Evolutionary conservation across 305 asterid genomes (phyloP), one percentile per base, ranked within the genome.

Genomic region (Caryopteris hybrid): DNA sequence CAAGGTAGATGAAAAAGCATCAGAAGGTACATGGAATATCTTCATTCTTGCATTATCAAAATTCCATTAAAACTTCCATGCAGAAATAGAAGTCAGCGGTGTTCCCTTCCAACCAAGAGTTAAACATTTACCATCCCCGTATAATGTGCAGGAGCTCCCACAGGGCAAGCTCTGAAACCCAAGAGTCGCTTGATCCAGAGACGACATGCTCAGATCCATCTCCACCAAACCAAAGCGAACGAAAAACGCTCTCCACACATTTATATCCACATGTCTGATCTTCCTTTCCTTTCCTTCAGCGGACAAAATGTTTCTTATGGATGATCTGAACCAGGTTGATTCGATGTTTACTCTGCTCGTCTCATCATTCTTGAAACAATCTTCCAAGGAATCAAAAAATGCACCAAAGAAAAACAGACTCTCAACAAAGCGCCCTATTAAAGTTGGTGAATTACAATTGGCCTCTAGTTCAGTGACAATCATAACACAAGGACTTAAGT

Each of bases 101-200:
- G 85, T 82, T 46, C 90, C 90, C 66, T 82, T 88, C 92, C 95
- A 85, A 5, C 90, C 85, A 36, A 88, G 50, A 6, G 56, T 71
- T 41, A 85, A 73, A 66, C 84, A 64, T 51, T 82, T 80, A 6
- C 77, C 86, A 64, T 82, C 81, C 76, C 18, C 67, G 36, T 72
- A 80, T 3, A 79, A 53, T 1, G 87, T 70, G 69, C 83, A 88
- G 11, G 71, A 81, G 50, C 67, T 76, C 39, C 83, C 78, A 68
- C 75, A 67, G 5, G 63, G 54, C 25, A 70, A 77, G 14, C 70
- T 78, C 63, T 65, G 70, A 16, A 72, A 78, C 75, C 79, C 74
- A 22, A 86, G 27, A 5, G 48, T 75, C 33, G 85, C 87, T 68
- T 85, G 88, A 38, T 77, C 78, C 52, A 84, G 21, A 10, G 83